Evolutionary conservation across 108 stramenopile genomes (phyloP).

Genomic region (Cyclotella choctawhatcheeana): DNA sequence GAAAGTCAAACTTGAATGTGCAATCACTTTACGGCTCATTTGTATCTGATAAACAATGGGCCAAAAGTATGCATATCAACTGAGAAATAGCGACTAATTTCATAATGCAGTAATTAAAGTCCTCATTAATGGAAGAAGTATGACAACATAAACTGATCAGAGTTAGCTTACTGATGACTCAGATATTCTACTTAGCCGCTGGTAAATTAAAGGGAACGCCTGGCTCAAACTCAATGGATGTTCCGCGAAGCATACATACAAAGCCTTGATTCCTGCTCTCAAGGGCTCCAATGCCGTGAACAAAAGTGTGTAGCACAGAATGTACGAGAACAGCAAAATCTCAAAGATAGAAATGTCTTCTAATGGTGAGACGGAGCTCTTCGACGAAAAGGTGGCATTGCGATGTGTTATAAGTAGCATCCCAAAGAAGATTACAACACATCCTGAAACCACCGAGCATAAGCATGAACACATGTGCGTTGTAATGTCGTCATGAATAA

Average conservation of each 20-base stretch:
- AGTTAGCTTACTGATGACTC: constrained; percentile 25
- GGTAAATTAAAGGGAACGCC: constrained; percentile 83
- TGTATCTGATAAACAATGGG: too few relatives aligned
- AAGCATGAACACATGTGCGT: constrained; percentile 71
- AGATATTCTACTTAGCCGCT: constrained; percentile 80
- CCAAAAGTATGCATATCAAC: too few relatives aligned
- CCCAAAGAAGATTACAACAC: constrained; percentile 70
- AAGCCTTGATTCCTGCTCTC: constrained; percentile 79
- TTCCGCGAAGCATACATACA: constrained; percentile 89
- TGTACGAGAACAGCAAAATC: constrained; percentile 73
- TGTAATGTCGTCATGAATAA: constrained; percentile 86
- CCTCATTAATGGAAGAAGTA: not conserved
- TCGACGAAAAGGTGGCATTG: constrained; percentile 27
- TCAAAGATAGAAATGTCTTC: constrained; percentile 61
- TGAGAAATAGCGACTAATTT: too few relatives aligned
- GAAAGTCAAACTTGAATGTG: not conserved
- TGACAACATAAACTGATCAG: not conserved
- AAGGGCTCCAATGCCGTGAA: constrained; percentile 89
- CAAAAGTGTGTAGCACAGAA: constrained; percentile 76
- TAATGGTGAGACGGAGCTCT: not conserved
- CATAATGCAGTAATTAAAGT: not conserved
- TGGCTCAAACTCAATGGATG: constrained; percentile 79
- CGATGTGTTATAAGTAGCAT: constrained; percentile 58
- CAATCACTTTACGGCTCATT: not conserved
- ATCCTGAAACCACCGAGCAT: constrained; percentile 56